Evolutionary conservation across 208 protist species (phyloP).

Genomic region (Novymonas esmeraldas): DNA sequence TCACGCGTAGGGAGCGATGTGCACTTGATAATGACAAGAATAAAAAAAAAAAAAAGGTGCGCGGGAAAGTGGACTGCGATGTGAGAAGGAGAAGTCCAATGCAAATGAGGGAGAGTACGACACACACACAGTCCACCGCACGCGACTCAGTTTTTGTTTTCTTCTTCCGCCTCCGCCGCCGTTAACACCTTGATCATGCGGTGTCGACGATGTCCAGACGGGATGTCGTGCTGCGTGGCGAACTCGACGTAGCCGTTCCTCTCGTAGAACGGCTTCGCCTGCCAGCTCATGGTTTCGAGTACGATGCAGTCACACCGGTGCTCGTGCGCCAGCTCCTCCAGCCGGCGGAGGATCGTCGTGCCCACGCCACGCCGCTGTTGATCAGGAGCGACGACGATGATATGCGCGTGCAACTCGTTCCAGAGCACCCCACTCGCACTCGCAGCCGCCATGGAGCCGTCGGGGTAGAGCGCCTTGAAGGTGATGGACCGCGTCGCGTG

Average conservation of each 20-base stretch:
- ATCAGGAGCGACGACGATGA: conserved; percentile 8
- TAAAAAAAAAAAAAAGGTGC: too few species aligned
- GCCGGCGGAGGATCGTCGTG: conserved; percentile 7
- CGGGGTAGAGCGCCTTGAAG: neutral
- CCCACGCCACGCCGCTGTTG: conserved; percentile 15
- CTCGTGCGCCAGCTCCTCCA: conserved; percentile 19
- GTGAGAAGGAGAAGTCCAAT: too few species aligned
- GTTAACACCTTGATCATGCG: neutral
- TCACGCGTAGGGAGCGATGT: too few species aligned
- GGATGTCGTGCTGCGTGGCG: conserved; percentile 17
- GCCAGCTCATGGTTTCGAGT: conserved; percentile 32
- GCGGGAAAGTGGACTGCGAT: too few species aligned
- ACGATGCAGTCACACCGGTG: conserved; percentile 13
- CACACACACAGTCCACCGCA: too few species aligned
- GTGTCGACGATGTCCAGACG: conserved; percentile 14
- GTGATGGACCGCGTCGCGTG: conserved; percentile 1
- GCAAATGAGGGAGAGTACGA: too few species aligned
- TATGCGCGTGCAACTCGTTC: conserved; percentile 18
- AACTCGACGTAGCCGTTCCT: conserved; percentile 24
- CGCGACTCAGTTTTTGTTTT: too few species aligned
- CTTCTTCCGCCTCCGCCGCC: too few species aligned
- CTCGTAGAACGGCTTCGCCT: conserved; percentile 35
- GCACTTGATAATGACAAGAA: too few species aligned
- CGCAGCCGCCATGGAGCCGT: neutral
- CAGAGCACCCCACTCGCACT: conserved; percentile 1